Percentiles rank a stretch among this genome's conserved stretches.
Evolutionary conservation across 2,329 filamentous ascomycete species (phyloP).

Genomic region (Rutstroemia sp.): DNA sequence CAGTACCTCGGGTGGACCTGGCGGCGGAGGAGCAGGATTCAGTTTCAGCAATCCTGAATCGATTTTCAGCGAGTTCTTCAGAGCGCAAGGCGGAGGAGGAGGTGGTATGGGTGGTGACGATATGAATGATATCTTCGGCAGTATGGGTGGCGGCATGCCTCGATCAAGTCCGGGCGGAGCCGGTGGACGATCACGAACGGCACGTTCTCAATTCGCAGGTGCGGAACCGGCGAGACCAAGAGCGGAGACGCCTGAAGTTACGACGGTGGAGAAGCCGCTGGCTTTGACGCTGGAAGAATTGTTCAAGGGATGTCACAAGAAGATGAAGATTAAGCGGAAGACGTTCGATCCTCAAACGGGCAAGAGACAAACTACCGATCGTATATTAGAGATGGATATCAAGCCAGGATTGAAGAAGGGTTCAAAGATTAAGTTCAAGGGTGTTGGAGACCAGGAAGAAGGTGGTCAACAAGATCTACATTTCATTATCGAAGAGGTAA

Average conservation of each 20-base stretch:
- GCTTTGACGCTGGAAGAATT: conserved; percentile 81
- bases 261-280: conserved; percentile 80
- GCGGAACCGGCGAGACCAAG: conserved; percentile 32
- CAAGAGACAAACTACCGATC: conserved; percentile 80
- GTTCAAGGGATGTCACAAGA: conserved; percentile 82
- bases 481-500: conserved; percentile 89
- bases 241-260: conserved; percentile 70
- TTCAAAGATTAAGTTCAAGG: conserved; percentile 96
- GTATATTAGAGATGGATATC: conserved; percentile 89
- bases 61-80: conserved; percentile 80
- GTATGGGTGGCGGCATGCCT: conserved; percentile 14
- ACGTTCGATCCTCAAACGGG: conserved; percentile 74
- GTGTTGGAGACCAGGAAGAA: conserved; percentile 96
- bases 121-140: conserved; percentile 46
- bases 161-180: conserved; percentile 39
- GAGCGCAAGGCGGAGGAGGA: conserved; percentile 39
- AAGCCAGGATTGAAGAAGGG: conserved; percentile 94
- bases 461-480: conserved; percentile 93
- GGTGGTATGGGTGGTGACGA: conserved; percentile 38
- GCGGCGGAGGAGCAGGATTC: conserved; percentile 51
- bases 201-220: conserved; percentile 29
- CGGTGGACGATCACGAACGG: conserved; percentile 36
- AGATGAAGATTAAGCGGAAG: conserved; percentile 98
- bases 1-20: conserved; percentile 36
- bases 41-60: conserved; percentile 75